A percentile compares a stretch with the other conserved stretches of the same genome.
Conservation (phyloP, 2,329 filamentous ascomycete genomes). For the Fusarium nelsonii region DNA sequence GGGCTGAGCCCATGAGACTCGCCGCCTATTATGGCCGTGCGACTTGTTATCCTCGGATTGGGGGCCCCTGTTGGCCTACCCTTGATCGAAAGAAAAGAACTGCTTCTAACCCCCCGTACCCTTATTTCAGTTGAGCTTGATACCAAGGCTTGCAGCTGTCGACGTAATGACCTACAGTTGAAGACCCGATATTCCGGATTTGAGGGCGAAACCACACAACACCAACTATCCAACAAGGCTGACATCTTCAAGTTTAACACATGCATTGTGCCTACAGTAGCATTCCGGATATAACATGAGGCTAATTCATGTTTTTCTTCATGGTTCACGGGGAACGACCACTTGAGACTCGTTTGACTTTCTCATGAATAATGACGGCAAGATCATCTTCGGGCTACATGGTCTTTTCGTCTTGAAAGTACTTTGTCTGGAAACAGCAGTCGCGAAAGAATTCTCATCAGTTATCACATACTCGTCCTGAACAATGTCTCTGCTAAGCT, state of each 20-base stretch:
- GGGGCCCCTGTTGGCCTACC: background rate
- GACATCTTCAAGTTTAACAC: background rate
- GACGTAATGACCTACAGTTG: conserved; percentile 20
- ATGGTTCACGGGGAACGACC: background rate
- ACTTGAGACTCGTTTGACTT: background rate
- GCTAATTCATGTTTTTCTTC: background rate
- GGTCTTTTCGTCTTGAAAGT: background rate
- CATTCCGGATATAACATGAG: too few relatives aligned
- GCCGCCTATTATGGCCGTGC: conserved; percentile 29
- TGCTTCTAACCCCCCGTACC: conserved; percentile 4
- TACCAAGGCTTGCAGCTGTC: conserved; percentile 14
- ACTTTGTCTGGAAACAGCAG: background rate
- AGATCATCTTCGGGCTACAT: background rate
- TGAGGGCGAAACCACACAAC: conserved; percentile 3
- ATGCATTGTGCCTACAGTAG: background rate
- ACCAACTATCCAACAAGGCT: background rate
- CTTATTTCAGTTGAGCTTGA: conserved; percentile 10
- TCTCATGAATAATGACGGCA: background rate
- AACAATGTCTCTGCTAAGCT: conserved; percentile 25
- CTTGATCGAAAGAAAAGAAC: background rate
- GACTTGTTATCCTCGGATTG: conserved; percentile 1
- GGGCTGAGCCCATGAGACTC: conserved; percentile 32
- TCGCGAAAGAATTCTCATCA: conserved; percentile 33
- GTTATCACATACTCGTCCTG: conserved; percentile 40
- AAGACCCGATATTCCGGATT: background rate